Percentiles rank a stretch among this genome's conserved stretches.
Conservation (phyloP, 1,139 yeast genomes). For the Torulaspora pretoriensis region DNA sequence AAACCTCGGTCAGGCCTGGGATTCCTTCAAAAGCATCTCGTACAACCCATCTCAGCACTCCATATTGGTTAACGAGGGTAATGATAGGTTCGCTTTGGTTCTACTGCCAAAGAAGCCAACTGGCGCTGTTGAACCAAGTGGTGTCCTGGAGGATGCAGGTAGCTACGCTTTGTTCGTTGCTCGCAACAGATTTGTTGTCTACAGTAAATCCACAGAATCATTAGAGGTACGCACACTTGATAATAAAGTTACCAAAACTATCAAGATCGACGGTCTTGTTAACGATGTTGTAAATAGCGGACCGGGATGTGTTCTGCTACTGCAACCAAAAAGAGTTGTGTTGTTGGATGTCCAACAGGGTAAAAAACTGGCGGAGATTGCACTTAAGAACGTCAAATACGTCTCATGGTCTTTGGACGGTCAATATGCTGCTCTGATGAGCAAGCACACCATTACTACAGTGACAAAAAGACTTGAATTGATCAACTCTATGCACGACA, state of each 20-base stretch:
- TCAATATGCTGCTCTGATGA: slow-evolving; percentile 78
- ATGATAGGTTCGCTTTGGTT: slow-evolving; percentile 66
- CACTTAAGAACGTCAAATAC: slow-evolving; percentile 78
- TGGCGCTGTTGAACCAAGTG: slow-evolving; percentile 88
- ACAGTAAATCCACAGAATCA: slow-evolving; percentile 56
- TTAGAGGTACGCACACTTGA: slow-evolving; percentile 81
- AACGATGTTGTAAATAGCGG: slow-evolving; percentile 74
- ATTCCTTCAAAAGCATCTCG: slow-evolving; percentile 76
- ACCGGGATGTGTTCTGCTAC: slow-evolving; percentile 76
- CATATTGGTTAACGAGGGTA: slow-evolving; percentile 67
- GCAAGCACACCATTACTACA: slow-evolving; percentile 89
- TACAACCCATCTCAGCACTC: slow-evolving; percentile 93
- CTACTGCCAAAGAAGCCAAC: slow-evolving; percentile 81
- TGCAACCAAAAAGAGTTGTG: slow-evolving; percentile 68
- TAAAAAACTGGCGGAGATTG: slow-evolving; percentile 65
- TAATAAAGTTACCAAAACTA: slow-evolving; percentile 74
- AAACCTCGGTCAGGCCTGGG: slow-evolving; percentile 81
- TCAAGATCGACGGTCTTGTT: slow-evolving; percentile 68
- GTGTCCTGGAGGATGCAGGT: slow-evolving; percentile 75
- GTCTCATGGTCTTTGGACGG: slow-evolving; percentile 88
- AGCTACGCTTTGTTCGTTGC: slow-evolving; percentile 86
- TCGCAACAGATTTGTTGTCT: slow-evolving; percentile 88
- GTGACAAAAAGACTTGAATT: slow-evolving; percentile 75
- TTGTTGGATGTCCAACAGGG: slow-evolving; percentile 92
- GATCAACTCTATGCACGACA: slow-evolving; percentile 87